phyloP scores from a whole-genome alignment of 2,329 filamentous ascomycete species.

The Lasiodiplodia hormozganensis region DNA sequence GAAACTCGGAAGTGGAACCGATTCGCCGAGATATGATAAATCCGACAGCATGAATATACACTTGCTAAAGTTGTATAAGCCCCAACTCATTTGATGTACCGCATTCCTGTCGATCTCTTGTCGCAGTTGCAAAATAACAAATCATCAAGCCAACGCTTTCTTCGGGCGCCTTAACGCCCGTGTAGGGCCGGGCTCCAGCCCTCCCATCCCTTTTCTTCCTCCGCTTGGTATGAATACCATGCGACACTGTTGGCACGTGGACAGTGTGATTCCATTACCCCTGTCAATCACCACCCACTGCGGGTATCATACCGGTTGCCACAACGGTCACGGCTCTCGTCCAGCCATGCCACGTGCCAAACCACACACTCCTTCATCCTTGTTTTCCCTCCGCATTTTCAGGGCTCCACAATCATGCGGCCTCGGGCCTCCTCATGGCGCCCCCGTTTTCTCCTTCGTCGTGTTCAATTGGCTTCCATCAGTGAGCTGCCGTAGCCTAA shows the following conservation, averaged over 20 bases:
- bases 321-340: background rate
- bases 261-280: conserved; percentile 5
- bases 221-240: background rate
- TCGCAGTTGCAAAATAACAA: background rate
- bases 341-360: background rate
- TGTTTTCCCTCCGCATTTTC: background rate
- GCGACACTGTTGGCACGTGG: conserved; percentile 10
- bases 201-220: background rate
- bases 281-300: background rate
- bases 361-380: background rate
- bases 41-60: conserved; percentile 1
- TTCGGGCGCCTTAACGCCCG: conserved; percentile 4
- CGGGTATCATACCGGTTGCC: conserved; percentile 1
- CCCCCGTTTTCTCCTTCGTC: background rate
- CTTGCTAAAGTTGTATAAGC: background rate
- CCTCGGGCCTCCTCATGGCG: no score
- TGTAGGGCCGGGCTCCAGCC: background rate
- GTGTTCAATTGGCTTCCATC: background rate
- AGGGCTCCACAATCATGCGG: background rate
- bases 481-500: background rate
- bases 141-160: background rate
- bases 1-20: background rate
- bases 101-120: background rate
- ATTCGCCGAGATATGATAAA: background rate
- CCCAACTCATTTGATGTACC: background rate